These are phyloP conservation scores for Monilinia fructigena DNA, from an alignment of 2,329 filamentous ascomycete genomes.

Conservation along the genomic window DNA sequence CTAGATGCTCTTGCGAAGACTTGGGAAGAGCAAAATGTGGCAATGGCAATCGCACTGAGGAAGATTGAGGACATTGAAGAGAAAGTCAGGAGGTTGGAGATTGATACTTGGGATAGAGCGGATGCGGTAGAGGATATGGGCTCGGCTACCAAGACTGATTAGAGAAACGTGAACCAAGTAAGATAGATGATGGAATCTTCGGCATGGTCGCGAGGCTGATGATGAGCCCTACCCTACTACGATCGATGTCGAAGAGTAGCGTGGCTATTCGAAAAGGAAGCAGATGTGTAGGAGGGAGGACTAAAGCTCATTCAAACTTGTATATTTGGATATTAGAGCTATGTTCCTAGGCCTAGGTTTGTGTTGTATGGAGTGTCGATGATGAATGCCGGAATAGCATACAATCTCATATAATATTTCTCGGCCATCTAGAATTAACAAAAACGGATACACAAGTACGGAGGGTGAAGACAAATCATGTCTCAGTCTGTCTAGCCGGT, in stretches of 20 bases:
- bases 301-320: background rate
- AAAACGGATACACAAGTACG: background rate
- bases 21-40: conserved; percentile 61
- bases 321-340: background rate
- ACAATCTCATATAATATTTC: background rate
- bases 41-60: conserved; percentile 51
- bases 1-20: conserved; percentile 57
- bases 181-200: too few species aligned
- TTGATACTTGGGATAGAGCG: conserved; percentile 68
- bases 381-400: background rate
- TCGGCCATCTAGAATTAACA: background rate
- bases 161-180: background rate
- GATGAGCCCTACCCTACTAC: background rate
- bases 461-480: background rate
- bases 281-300: background rate
- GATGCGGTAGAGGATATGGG: conserved; percentile 72
- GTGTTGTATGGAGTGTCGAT: background rate
- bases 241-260: background rate
- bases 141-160: conserved; percentile 27
- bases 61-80: conserved; percentile 64
- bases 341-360: background rate
- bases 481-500: background rate
- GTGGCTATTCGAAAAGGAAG: background rate
- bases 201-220: too few species aligned
- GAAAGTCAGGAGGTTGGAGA: conserved; percentile 64